These are phyloP conservation scores for Cercospora janseana DNA, from an alignment of 2,329 filamentous ascomycete species.

Conservation along the genomic window DNA sequence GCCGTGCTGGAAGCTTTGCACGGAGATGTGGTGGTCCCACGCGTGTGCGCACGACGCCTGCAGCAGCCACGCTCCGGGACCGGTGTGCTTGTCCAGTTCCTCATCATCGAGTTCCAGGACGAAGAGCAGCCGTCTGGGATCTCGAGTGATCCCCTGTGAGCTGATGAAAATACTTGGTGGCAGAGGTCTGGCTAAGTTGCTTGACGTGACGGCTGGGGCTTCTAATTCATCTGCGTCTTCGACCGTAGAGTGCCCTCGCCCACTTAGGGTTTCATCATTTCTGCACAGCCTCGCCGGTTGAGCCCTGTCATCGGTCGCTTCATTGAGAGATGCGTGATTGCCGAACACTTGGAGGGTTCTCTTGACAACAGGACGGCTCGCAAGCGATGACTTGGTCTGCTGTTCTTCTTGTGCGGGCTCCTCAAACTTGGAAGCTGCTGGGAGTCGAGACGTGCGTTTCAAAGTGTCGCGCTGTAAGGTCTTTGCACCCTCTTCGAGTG, in stretches of 20 bases:
- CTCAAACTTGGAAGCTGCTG: too few relatives aligned
- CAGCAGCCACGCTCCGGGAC: not conserved
- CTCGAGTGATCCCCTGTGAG: not conserved
- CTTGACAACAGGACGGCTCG: not conserved
- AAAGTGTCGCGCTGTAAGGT: too few relatives aligned
- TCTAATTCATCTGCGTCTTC: not conserved
- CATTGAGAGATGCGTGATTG: too few relatives aligned
- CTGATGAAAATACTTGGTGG: not conserved
- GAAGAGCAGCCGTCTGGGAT: not conserved
- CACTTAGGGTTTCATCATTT: too few relatives aligned
- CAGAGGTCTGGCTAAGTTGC: not conserved
- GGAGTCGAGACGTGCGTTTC: too few relatives aligned
- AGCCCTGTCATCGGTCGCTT: too few relatives aligned
- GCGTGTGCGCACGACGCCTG: not conserved
- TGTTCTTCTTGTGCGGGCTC: not conserved
- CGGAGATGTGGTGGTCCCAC: not conserved
- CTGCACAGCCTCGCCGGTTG: too few relatives aligned
- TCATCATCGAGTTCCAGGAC: not conserved
- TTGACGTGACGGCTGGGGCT: too few relatives aligned
- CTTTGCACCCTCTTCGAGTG: too few relatives aligned
- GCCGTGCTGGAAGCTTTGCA: not conserved
- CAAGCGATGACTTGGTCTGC: not conserved
- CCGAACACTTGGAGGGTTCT: too few relatives aligned
- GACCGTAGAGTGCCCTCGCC: too few relatives aligned
- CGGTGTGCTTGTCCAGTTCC: not conserved